Base-by-base conservation (phyloP, 2,329 filamentous ascomycete species). In the Parastagonospora avenae region DNA sequence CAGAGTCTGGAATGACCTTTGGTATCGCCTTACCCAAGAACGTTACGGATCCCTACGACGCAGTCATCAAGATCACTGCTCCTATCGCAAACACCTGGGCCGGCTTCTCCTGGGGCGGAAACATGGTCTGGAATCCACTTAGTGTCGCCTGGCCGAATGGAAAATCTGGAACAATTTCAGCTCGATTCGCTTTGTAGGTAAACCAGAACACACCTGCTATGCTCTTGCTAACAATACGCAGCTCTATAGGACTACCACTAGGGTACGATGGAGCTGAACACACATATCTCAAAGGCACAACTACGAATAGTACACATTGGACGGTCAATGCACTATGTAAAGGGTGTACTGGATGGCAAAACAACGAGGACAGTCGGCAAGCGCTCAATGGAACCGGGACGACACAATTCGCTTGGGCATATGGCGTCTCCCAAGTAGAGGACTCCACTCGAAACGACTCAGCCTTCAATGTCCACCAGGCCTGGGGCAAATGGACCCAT, bases 41-140 rank as follows among this genome's bases (percentile, higher is more conserved):
- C 11, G 60, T 58, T 27, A 60, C 52, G 28, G 66, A 67, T 49
- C 64, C 67, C n/a, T 71, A 64, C 39, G 64, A 71, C 59, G 67
- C 62, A 31, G 63, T 71, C 33, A 58, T 71, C 42, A 59, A 58
- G 29, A 65, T 71, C 41, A 67, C 63, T 12, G 59, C 64, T 8
- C 67, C 68, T 4, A 24, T 67, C 16, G 48, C 44, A 42, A 62
- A 63, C 46, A 48, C 50, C 39, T 71, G 68, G 68, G 60, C 60
- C 19, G 68, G 66, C 3, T 69, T 71, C 39, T 52, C 64, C 7
- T 70, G 68, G 68, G 67, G 67, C 33, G 68, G 68, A 14, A 55
- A 54, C 12, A 71, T 71, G 68, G 66, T 69, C 37, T 71, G 64
- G 64, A 64, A 70, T 42, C 68, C 68, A 14, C 49, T 71, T n/a